phyloP scores from a whole-genome alignment of 257 asterid genomes.

The Solanum phureja region DNA sequence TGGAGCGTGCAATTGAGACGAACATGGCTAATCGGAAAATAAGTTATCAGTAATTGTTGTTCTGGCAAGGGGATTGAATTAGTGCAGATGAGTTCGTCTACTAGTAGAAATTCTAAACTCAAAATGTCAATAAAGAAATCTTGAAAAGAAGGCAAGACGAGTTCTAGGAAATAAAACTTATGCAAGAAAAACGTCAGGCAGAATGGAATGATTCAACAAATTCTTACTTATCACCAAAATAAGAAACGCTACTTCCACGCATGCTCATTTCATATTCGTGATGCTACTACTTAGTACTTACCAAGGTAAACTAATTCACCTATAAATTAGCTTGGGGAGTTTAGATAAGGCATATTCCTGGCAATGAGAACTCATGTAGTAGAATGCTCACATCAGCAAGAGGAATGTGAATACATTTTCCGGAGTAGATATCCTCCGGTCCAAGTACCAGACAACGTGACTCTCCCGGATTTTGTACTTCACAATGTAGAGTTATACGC shows the following conservation, averaged over 20 bases:
- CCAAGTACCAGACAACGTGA: slow-evolving; percentile 50
- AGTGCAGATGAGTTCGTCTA: neutral
- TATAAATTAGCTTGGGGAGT: neutral
- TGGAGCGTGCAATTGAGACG: neutral
- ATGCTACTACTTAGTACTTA: neutral
- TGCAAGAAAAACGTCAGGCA: neutral
- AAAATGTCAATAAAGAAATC: neutral
- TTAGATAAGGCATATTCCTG: neutral
- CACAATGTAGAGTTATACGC: slow-evolving; percentile 35
- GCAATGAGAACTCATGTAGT: slow-evolving; percentile 37
- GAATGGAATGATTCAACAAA: slow-evolving; percentile 29
- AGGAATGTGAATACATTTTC: slow-evolving; percentile 48
- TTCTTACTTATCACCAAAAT: neutral
- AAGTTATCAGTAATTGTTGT: neutral
- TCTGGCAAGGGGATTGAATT: neutral
- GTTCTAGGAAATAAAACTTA: neutral
- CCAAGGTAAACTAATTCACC: neutral
- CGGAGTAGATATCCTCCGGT: slow-evolving; percentile 58
- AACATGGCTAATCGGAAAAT: neutral
- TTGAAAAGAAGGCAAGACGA: neutral
- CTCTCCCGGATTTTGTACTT: slow-evolving; percentile 81
- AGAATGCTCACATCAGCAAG: slow-evolving; percentile 12
- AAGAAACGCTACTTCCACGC: neutral
- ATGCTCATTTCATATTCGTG: neutral
- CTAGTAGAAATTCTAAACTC: neutral